Conservation (phyloP, 2,329 filamentous ascomycete genomes). For the Helminthosporium solani region DNA sequence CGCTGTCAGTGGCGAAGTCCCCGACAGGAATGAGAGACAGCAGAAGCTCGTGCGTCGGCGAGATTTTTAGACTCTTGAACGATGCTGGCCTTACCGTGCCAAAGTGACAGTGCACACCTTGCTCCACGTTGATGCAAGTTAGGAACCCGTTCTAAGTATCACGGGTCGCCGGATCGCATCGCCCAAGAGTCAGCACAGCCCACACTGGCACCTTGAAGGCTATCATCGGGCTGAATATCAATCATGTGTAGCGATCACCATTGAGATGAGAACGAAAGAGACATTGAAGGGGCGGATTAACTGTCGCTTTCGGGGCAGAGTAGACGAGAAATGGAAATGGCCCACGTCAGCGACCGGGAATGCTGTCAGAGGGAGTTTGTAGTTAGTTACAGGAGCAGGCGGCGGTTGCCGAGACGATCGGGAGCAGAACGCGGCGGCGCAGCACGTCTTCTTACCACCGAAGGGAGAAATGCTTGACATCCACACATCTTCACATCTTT, state of each 20-base stretch:
- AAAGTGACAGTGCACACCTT: background rate
- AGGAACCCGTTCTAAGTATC: background rate
- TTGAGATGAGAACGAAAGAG: background rate
- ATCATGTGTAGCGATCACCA: too few relatives aligned
- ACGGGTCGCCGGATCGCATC: background rate
- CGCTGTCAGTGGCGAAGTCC: slow-evolving; percentile 19
- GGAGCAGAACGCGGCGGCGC: slow-evolving; percentile 1
- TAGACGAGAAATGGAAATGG: background rate
- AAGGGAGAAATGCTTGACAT: background rate
- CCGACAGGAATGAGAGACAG: slow-evolving; percentile 14
- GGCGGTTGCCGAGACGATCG: background rate
- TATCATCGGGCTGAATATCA: background rate
- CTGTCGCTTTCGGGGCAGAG: background rate
- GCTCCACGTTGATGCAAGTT: background rate
- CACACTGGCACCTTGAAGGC: background rate
- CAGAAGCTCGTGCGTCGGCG: slow-evolving; percentile 3
- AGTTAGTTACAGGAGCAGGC: slow-evolving; percentile 1
- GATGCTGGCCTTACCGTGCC: background rate
- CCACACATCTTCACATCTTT: background rate
- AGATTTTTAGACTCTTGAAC: slow-evolving; percentile 4
- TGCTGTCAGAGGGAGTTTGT: background rate
- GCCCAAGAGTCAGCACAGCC: background rate
- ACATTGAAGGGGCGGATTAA: background rate
- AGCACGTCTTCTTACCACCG: background rate
- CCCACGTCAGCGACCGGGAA: slow-evolving; percentile 6